These are phyloP conservation scores for Gaertneriomyces semiglobifer DNA, from an alignment of 192 early-diverging fungal genomes.

Conservation along the genomic window DNA sequence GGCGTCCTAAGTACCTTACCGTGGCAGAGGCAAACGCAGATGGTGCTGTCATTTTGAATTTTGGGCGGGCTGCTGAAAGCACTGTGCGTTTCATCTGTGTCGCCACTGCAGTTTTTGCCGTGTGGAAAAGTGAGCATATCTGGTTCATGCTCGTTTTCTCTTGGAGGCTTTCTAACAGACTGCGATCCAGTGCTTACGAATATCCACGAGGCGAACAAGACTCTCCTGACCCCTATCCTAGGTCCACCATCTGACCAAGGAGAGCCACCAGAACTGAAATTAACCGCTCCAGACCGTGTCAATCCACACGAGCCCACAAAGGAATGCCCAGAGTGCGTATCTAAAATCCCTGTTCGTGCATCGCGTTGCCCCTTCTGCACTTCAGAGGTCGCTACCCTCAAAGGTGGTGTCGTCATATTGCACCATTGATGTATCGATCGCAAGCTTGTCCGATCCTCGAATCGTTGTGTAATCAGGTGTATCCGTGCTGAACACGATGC, in stretches of 20 bases:
- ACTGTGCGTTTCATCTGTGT: slow-evolving; percentile 12
- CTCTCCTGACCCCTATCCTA: background rate
- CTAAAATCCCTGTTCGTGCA: slow-evolving; percentile 1
- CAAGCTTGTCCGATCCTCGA: no score
- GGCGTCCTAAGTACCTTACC: slow-evolving; percentile 8
- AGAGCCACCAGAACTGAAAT: background rate
- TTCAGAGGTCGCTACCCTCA: background rate
- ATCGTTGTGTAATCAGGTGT: no score
- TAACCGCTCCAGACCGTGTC: background rate
- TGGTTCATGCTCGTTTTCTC: background rate
- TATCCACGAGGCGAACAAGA: background rate
- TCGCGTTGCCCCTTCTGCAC: slow-evolving; percentile 10
- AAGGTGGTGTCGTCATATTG: no score
- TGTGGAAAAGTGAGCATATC: slow-evolving; percentile 13
- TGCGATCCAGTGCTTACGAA: slow-evolving; percentile 8
- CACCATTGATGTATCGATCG: no score
- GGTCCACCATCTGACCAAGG: background rate
- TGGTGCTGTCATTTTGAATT: slow-evolving; percentile 19
- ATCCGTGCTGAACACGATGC: no score
- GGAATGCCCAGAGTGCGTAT: slow-evolving; percentile 13
- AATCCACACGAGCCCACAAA: background rate
- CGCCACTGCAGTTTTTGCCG: slow-evolving; percentile 10
- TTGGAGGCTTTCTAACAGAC: background rate
- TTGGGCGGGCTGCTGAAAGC: slow-evolving; percentile 4
- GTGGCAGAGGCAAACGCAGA: slow-evolving; percentile 18